Evolutionary conservation across 208 protist genomes (phyloP), one percentile per base, ranked within the genome.

Genomic region (Leishmania martiniquensis): DNA sequence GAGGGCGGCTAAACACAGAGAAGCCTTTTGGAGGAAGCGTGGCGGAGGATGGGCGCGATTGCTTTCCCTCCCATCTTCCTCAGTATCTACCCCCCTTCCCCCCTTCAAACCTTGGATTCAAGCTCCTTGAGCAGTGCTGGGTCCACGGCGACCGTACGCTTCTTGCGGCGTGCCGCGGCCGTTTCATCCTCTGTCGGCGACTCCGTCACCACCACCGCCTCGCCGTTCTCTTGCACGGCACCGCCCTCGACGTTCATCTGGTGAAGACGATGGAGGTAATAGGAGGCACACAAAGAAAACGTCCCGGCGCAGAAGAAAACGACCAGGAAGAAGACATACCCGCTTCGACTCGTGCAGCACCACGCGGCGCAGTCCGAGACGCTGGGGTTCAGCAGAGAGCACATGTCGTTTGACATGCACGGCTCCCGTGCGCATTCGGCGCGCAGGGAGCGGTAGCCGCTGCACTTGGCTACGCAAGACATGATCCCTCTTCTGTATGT

Each of bases 191-290:
- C 70, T 3, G 75, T 77, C 47, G 85, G 83, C 45, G 62, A 32
- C 59, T 75, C 84, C 42, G 71, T 70, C 25, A 80, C 62, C 69
- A 87, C 76, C 22, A 93, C 80, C 2, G 77, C 73, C 39, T 92
- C 88, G 2, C 93, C 93, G 45, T 76, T 76, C 44, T 80, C 87
- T 25, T 80, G 81, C 60, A 95, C 91, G 13, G 85, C 91, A 25
- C 93, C 93, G 34, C 83, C 77, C 51, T 85, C 78, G 49, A 95
- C 87, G 72, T 97, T 97, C 45, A 78, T 85, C 72, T 89, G 78
- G 62, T 97, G 93, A 45, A 97, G 90, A 0, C 93, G 88, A 70
- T 92, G 75, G 4, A 97, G 78, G 65, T 95, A 97, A 77, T 94
- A 94, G 67, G 80, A 82, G 39, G 77, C 79, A 32, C 87, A 91